Evolutionary conservation across 441 rosid genomes (phyloP), one percentile per base, ranked within the genome.

Genomic region (Adansonia madagascariensis): DNA sequence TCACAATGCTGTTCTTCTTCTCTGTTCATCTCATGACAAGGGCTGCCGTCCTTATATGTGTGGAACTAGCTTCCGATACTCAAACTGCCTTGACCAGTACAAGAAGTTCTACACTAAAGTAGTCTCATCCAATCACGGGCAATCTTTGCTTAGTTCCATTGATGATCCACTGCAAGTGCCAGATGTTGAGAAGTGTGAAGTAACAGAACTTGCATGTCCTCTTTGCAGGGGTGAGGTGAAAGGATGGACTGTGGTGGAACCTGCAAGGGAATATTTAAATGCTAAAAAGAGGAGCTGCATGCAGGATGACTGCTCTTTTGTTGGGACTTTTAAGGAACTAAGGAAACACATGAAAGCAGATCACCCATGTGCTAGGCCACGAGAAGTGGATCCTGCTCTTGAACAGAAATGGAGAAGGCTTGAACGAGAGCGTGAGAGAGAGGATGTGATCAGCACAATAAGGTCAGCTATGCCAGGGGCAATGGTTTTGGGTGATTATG

Each of bases 41-140:
- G 99, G 99, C 60, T 95, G 99, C 66, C 97, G 94, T 47, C 97
- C 99, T 75, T 94, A 90, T 80, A 95, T 95, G 99, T 95, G 99
- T 81, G 98, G 92, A 78, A 95, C 99, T 49, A 95, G 99, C 86
- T 92, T 89, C 76, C 92, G 99, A 0, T 95, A 91, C 70, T 95
- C 99, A 22, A 94, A 95, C 67, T 95, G 99, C 85, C 97, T 95
- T 73, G 95, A 93, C 75, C 97, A 89, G 84, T 95, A 92, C 89
- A 89, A 89, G 84, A 91, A 94, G 70, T 96, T 98, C 3, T 88
- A 91, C 78, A 80, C 97, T n/a, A 95, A 94, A 76, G 86, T 80
- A 0, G 84, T 78, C 80, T 66, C 90, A 53, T 78, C 90, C 39
- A 74, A 61, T 64, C 76, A 66, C 14, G 81, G 57, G 47, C 78